These are phyloP conservation scores for Teunomyces stri DNA, from an alignment of 805 yeast species.

Conservation along the genomic window DNA sequence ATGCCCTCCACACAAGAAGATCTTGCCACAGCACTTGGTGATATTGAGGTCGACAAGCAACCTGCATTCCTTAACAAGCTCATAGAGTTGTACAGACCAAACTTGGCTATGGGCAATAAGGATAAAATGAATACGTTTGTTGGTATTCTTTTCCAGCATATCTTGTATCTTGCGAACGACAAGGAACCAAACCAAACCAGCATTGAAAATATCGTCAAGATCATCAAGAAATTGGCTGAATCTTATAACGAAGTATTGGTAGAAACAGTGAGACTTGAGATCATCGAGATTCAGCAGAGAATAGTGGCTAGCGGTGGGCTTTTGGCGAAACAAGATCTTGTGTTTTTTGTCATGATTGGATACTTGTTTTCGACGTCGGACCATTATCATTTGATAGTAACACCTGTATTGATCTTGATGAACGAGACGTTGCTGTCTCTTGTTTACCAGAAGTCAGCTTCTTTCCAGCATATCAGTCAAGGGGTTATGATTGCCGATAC, in stretches of 20 bases:
- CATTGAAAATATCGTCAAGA: conserved; percentile 41
- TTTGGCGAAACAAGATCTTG: conserved; percentile 46
- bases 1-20: conserved; percentile 34
- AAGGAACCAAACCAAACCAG: conserved; percentile 18
- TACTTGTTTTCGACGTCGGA: conserved; percentile 89
- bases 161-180: conserved; percentile 46
- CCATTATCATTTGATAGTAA: conserved; percentile 86
- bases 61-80: conserved; percentile 52
- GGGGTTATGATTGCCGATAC: conserved; percentile 69
- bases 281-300: conserved; percentile 54
- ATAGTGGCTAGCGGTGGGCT: conserved; percentile 26
- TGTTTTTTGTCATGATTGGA: conserved; percentile 72
- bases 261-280: conserved; percentile 55
- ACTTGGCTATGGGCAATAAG: conserved; percentile 78
- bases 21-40: conserved; percentile 29
- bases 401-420: conserved; percentile 75
- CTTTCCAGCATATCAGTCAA: conserved; percentile 46
- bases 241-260: conserved; percentile 65
- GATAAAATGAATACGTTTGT: conserved; percentile 65
- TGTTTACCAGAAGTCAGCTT: conserved; percentile 32
- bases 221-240: conserved; percentile 59
- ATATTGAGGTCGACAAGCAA: conserved; percentile 40
- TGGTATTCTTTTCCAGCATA: conserved; percentile 60
- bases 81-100: conserved; percentile 65
- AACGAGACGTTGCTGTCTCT: conserved; percentile 54